A percentile compares a stretch with the other conserved stretches of the same genome.
phyloP scores from a whole-genome alignment of 116 monocot species.

The Iris pallida region DNA sequence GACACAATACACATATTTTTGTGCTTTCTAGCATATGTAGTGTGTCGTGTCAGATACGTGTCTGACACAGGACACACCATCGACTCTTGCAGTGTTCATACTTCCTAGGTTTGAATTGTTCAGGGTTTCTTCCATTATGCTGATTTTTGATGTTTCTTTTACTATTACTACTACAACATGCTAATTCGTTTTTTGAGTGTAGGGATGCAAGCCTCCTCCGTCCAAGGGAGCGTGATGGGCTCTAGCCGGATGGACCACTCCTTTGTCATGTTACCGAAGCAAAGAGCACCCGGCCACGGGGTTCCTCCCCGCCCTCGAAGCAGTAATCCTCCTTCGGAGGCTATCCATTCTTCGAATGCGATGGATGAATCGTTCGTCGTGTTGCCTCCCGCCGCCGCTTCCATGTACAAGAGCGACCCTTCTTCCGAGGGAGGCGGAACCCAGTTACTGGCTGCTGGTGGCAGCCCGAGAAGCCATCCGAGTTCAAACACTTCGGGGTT shows the following conservation, averaged over 20 bases:
- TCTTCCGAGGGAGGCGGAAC: constrained; percentile 30
- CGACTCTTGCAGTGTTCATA: too few species aligned
- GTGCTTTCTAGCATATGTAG: too few species aligned
- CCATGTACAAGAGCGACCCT: constrained; percentile 70
- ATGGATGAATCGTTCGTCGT: constrained; percentile 96
- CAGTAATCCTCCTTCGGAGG: constrained; percentile 21
- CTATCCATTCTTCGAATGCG: constrained; percentile 34
- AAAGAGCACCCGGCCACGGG: constrained; percentile 40
- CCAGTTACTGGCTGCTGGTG: constrained; percentile 24
- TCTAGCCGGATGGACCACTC: constrained; percentile 76
- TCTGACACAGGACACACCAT: too few species aligned
- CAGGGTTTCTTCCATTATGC: too few species aligned
- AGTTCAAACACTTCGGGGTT: constrained; percentile 52
- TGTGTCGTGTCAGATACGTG: too few species aligned
- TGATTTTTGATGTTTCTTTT: too few species aligned
- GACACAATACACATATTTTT: too few species aligned
- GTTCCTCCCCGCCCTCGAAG: constrained; percentile 57
- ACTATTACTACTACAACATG: too few species aligned
- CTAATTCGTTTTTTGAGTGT: background rate
- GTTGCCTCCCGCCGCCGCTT: constrained; percentile 80
- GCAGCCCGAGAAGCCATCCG: constrained; percentile 16
- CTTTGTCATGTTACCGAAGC: constrained; percentile 66
- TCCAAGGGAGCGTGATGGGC: constrained; percentile 71
- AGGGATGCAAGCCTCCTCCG: constrained; percentile 61
- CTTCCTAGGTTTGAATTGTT: too few species aligned